phyloP scores from a whole-genome alignment of 2,329 filamentous ascomycete genomes.

The Pseudogymnoascus sp. region DNA sequence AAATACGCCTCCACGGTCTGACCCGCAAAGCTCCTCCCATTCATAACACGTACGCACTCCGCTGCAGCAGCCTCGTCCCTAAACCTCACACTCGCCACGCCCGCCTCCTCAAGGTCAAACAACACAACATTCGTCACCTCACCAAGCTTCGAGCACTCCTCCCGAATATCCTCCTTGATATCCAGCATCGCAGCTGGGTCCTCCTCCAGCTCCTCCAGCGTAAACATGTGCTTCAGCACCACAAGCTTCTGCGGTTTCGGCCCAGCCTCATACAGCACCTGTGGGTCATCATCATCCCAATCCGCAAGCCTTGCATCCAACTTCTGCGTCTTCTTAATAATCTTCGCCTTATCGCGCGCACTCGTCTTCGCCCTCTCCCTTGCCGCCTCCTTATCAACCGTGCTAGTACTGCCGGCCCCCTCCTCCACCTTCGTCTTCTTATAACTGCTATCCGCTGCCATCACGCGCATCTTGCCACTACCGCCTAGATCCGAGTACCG shows the following conservation, averaged over 20 bases:
- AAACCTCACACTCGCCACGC: conserved; percentile 82
- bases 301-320: conserved; percentile 87
- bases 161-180: conserved; percentile 89
- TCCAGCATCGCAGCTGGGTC: conserved; percentile 78
- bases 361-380: conserved; percentile 44
- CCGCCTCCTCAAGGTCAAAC: conserved; percentile 79
- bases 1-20: conserved; percentile 65
- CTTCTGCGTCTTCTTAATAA: conserved; percentile 86
- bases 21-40: conserved; percentile 73
- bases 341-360: conserved; percentile 74
- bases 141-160: conserved; percentile 82
- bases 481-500: conserved; percentile 49
- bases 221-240: conserved; percentile 91
- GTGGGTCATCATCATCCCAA: conserved; percentile 86
- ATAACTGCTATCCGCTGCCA: conserved; percentile 81
- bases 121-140: conserved; percentile 85
- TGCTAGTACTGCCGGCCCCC: conserved; percentile 13
- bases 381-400: conserved; percentile 33
- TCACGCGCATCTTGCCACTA: conserved; percentile 67
- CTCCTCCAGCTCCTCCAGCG: conserved; percentile 73
- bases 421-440: conserved; percentile 70
- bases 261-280: conserved; percentile 43
- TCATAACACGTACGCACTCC: conserved; percentile 68
- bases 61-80: conserved; percentile 61
- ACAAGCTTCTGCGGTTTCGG: conserved; percentile 69